Evolutionary conservation across 2,329 filamentous ascomycete species (phyloP), one percentile per base, ranked within the genome.

Genomic region (Aspergillus amoenus): DNA sequence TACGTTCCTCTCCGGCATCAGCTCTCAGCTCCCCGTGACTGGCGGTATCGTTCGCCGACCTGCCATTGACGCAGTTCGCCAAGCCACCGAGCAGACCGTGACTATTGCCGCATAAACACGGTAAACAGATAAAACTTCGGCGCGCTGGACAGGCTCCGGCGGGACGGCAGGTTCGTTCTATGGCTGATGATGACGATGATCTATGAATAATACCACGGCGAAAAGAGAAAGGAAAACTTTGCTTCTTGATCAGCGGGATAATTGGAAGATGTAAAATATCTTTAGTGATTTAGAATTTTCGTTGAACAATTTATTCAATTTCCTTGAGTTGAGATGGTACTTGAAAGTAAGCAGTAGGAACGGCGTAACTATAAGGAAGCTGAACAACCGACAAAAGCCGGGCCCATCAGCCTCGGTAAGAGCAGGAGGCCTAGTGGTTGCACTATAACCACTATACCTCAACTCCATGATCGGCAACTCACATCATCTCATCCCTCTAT

Each of bases 31-130:
- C 47, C 93, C 93, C 9, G 89, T 96, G 55, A 96, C 93, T 34
- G 93, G 93, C 71, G 93, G 93, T 73, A 96, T 97, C 66, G 83
- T 96, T 64, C 94, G 93, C 81, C 87, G 87, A 52, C 87, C 86
- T 77, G 91, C 73, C 69, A 73, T 73, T 52, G 77, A 79, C 61
- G 66, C 75, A 32, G 74, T 79, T 37, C 76, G 75, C 22, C 64
- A 69, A 47, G 52, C 61, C 13, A 61, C 62, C 13, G 66, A 69
- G 56, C 66, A 67, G 46, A 52, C 64, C 46, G 67, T 71, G 46
- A 51, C 64, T 46, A 66, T 71, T 40, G 59, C 65, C 43, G 73
- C 73, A 24, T 75, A 65, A 68, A 57, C 48, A 39, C 5, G 21
- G 32, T 8, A 48, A 18, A 43, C 32, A 49, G 42, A 55, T 44